Conservation (phyloP, 1,284 basidiomycete species). For the Moesziomyces sp. region DNA sequence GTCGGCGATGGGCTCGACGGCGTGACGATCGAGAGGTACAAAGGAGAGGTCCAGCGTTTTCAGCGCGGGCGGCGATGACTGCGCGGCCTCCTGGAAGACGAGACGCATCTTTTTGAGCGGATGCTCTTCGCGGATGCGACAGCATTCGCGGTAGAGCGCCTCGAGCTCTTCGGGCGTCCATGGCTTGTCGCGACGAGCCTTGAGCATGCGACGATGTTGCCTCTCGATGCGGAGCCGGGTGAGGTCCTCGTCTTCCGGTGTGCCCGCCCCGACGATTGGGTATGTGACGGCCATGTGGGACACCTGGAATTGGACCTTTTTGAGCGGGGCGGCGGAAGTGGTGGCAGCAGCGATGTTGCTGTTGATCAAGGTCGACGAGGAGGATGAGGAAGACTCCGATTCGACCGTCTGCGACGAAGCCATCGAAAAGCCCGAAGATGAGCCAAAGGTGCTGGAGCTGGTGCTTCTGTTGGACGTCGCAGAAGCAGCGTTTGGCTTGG, state of each 20-base stretch:
- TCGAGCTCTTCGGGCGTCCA: conserved; percentile 63
- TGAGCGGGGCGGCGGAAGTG: conserved; percentile 48
- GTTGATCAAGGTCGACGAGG: conserved; percentile 14
- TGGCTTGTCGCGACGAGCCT: conserved; percentile 37
- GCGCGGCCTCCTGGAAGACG: conserved; percentile 57
- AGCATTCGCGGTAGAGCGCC: conserved; percentile 63
- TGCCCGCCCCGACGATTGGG: conserved; percentile 55
- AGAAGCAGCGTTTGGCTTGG: conserved; percentile 7
- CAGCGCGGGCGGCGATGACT: conserved; percentile 45
- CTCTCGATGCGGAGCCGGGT: conserved; percentile 60
- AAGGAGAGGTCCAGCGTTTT: conserved; percentile 60
- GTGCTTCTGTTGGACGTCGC: conserved; percentile 8
- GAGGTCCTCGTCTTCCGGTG: conserved; percentile 60
- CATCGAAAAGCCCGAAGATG: conserved; percentile 4
- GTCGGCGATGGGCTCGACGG: conserved; percentile 62
- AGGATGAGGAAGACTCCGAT: conserved; percentile 5
- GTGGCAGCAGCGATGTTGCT: conserved; percentile 29
- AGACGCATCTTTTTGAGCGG: conserved; percentile 63
- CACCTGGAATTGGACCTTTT: conserved; percentile 64
- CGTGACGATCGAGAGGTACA: conserved; percentile 53
- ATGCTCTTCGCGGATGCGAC: conserved; percentile 63
- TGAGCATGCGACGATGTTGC: conserved; percentile 55
- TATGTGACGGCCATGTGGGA: conserved; percentile 64
- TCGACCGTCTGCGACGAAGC: conserved; percentile 15
- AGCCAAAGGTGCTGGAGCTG: conserved; percentile 9